Conservation (phyloP, 805 yeast genomes). For the Kazachstania kunashirensis region DNA sequence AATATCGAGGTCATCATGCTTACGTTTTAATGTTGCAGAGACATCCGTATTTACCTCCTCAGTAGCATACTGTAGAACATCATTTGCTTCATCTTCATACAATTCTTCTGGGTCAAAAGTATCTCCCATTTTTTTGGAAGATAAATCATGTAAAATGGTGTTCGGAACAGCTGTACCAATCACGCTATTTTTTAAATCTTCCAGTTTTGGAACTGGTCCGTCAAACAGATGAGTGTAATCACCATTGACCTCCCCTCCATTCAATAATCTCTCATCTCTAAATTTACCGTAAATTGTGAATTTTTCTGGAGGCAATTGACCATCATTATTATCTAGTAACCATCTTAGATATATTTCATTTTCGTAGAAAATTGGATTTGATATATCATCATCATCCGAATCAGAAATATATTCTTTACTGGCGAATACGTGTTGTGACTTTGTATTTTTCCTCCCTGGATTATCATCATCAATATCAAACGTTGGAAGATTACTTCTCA, state of each 20-base stretch:
- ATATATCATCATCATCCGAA: constrained; percentile 20
- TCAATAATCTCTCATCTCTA: constrained; percentile 21
- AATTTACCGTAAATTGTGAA: constrained; percentile 19
- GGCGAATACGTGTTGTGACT: constrained; percentile 9
- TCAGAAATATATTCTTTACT: constrained; percentile 29
- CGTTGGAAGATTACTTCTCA: constrained; percentile 9
- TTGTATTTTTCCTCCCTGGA: neutral
- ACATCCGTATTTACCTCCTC: too few species aligned
- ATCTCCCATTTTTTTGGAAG: constrained; percentile 2
- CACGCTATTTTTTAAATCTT: constrained; percentile 2
- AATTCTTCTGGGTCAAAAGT: constrained; percentile 1
- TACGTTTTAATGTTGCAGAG: too few species aligned
- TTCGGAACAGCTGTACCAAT: constrained; percentile 10
- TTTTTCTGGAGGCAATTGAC: constrained; percentile 19
- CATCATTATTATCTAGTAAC: constrained; percentile 22
- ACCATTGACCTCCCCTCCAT: constrained; percentile 12
- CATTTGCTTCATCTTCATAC: constrained; percentile 2
- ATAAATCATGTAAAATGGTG: constrained; percentile 9
- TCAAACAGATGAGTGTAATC: constrained; percentile 24
- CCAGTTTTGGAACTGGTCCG: constrained; percentile 18
- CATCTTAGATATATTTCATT: constrained; percentile 30
- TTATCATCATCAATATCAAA: constrained; percentile 8
- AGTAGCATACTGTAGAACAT: too few species aligned
- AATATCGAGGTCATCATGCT: too few species aligned
- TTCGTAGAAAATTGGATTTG: constrained; percentile 25